Conservation (phyloP, 2,329 filamentous ascomycete species). For the Fusarium sp. region DNA sequence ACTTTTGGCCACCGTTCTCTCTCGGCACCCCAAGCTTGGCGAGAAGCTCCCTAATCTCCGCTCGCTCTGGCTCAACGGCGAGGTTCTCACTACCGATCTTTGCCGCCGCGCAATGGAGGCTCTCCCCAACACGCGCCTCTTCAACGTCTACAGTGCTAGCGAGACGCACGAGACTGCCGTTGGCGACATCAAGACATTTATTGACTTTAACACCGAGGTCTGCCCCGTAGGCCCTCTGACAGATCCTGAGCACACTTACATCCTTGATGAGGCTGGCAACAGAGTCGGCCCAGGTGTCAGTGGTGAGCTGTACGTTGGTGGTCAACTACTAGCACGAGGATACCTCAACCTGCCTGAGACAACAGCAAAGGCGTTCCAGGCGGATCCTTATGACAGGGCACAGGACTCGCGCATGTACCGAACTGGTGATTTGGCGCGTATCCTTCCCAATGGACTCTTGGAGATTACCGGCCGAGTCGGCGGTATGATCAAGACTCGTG, state of each 20-base stretch:
- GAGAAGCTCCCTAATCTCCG: slow-evolving; percentile 72
- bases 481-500: slow-evolving; percentile 83
- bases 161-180: slow-evolving; percentile 85
- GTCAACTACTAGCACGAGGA: slow-evolving; percentile 76
- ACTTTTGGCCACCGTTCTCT: slow-evolving; percentile 77
- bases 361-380: slow-evolving; percentile 76
- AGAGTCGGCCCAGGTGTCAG: slow-evolving; percentile 69
- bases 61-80: slow-evolving; percentile 83
- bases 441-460: slow-evolving; percentile 73
- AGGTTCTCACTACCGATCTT: slow-evolving; percentile 83
- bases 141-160: slow-evolving; percentile 85
- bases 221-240: slow-evolving; percentile 80
- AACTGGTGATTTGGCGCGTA: slow-evolving; percentile 76
- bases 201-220: slow-evolving; percentile 70
- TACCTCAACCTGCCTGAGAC: slow-evolving; percentile 85
- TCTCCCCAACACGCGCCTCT: slow-evolving; percentile 74
- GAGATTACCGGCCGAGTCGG: slow-evolving; percentile 82
- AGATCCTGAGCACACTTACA: slow-evolving; percentile 75
- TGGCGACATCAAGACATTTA: slow-evolving; percentile 76
- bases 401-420: slow-evolving; percentile 76
- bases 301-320: slow-evolving; percentile 81
- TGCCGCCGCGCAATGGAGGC: slow-evolving; percentile 74
- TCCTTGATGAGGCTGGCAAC: slow-evolving; percentile 75
- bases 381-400: slow-evolving; percentile 70
- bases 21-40: slow-evolving; percentile 74